Conservation (phyloP, 2,329 filamentous ascomycete genomes). For the Xylaria sp. region DNA sequence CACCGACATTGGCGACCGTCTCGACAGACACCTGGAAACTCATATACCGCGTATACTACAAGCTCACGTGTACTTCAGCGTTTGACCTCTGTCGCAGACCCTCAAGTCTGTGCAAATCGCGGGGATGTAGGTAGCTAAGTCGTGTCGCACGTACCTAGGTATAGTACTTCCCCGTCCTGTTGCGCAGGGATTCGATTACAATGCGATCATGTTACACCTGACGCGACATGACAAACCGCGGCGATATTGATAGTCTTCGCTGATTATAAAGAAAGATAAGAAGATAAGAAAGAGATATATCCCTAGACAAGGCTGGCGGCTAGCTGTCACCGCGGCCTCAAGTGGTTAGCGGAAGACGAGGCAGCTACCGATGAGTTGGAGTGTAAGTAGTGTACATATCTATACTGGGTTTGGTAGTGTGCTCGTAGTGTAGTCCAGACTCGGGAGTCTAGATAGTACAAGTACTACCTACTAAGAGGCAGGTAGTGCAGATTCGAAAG, state of each 20-base stretch:
- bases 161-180: neutral
- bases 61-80: neutral
- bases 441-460: neutral
- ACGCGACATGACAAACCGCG: neutral
- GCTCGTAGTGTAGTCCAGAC: no score
- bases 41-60: no score
- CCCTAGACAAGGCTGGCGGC: neutral
- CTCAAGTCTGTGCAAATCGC: neutral
- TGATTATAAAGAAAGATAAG: neutral
- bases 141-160: neutral
- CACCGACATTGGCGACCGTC: neutral
- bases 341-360: neutral
- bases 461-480: no score
- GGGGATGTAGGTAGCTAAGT: neutral
- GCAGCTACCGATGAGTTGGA: neutral
- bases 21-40: neutral
- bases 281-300: neutral
- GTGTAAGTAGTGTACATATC: neutral
- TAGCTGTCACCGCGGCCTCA: neutral
- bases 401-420: neutral
- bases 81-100: slow-evolving; percentile 19
- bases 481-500: neutral
- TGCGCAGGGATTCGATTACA: neutral
- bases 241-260: neutral
- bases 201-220: neutral